Evolutionary conservation across 257 asterid genomes (phyloP).

Genomic region (Euphrasia confusa): DNA sequence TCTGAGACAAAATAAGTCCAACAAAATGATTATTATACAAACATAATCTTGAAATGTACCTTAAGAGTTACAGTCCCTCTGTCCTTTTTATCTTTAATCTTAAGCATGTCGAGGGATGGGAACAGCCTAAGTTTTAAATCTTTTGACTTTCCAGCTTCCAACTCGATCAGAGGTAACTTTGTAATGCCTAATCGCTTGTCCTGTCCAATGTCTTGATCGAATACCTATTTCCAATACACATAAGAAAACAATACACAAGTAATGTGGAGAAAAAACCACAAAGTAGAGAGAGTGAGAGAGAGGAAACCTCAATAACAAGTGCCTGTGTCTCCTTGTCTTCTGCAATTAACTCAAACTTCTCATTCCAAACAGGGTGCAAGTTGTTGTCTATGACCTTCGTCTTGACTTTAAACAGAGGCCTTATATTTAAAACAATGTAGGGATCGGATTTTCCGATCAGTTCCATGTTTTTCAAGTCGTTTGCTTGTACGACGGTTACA

Average conservation of each 20-base stretch:
- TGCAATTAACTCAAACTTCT: slow-evolving; percentile 67
- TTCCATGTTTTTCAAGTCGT: slow-evolving; percentile 82
- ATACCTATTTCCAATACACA: slow-evolving; percentile 46
- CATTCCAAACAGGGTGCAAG: slow-evolving; percentile 90
- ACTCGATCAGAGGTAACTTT: slow-evolving; percentile 59
- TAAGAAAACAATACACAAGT: slow-evolving; percentile 10
- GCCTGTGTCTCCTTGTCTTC: slow-evolving; percentile 99
- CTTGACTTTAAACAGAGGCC: slow-evolving; percentile 87
- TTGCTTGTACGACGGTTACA: slow-evolving; percentile 60
- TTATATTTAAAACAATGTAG: slow-evolving; percentile 66
- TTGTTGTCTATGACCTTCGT: slow-evolving; percentile 85
- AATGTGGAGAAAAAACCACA: slow-evolving; percentile 7
- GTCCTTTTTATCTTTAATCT: slow-evolving; percentile 86
- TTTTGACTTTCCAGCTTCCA: slow-evolving; percentile 62
- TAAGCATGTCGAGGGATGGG: slow-evolving; percentile 88
- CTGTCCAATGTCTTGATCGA: slow-evolving; percentile 88
- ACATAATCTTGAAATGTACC: slow-evolving; percentile 38
- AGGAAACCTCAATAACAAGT: slow-evolving; percentile 69
- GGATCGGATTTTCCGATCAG: slow-evolving; percentile 98
- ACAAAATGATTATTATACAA: background rate
- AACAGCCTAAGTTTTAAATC: slow-evolving; percentile 53
- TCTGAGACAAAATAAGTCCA: too few relatives aligned
- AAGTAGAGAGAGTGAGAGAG: slow-evolving; percentile 26
- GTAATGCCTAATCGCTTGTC: slow-evolving; percentile 72
- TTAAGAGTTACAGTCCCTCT: slow-evolving; percentile 69